Evolutionary conservation across 2,329 filamentous ascomycete genomes (phyloP).

Genomic region (Colletotrichum lentis): DNA sequence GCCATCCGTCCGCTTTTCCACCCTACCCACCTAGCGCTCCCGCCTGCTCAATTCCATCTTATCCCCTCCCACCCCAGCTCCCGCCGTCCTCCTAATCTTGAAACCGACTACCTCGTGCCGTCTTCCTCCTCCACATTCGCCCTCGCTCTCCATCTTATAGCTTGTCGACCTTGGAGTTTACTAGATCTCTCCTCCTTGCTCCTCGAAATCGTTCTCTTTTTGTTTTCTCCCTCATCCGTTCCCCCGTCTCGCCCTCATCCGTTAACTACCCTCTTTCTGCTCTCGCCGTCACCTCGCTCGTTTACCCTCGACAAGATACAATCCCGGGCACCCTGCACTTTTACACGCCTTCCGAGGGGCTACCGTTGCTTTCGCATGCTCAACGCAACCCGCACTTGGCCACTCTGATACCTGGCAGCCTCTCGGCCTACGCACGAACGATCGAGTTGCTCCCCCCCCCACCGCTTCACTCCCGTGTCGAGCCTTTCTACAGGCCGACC

Average conservation of each 20-base stretch:
- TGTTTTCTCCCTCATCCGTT: not conserved
- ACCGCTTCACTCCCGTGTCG: not conserved
- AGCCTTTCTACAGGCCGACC: not conserved
- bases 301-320: not conserved
- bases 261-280: not conserved
- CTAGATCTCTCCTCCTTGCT: slow-evolving; percentile 29
- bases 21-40: slow-evolving; percentile 25
- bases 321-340: slow-evolving; percentile 11
- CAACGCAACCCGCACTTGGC: slow-evolving; percentile 13
- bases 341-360: slow-evolving; percentile 19
- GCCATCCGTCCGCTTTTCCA: slow-evolving; percentile 14
- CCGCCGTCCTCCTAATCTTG: slow-evolving; percentile 25
- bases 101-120: slow-evolving; percentile 30
- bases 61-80: slow-evolving; percentile 39
- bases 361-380: slow-evolving; percentile 25
- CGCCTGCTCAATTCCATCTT: slow-evolving; percentile 38
- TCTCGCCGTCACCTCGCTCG: slow-evolving; percentile 13
- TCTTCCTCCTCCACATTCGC: slow-evolving; percentile 25
- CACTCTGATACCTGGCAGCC: slow-evolving; percentile 26
- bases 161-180: slow-evolving; percentile 20
- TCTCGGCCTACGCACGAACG: not conserved
- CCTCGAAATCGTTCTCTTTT: slow-evolving; percentile 18
- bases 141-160: slow-evolving; percentile 13
- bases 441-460: not conserved
- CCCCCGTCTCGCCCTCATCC: slow-evolving; percentile 7